Evolutionary conservation across 1,139 yeast genomes (phyloP), one percentile per base, ranked within the genome.

Genomic region (Scheffersomyces stambukii): DNA sequence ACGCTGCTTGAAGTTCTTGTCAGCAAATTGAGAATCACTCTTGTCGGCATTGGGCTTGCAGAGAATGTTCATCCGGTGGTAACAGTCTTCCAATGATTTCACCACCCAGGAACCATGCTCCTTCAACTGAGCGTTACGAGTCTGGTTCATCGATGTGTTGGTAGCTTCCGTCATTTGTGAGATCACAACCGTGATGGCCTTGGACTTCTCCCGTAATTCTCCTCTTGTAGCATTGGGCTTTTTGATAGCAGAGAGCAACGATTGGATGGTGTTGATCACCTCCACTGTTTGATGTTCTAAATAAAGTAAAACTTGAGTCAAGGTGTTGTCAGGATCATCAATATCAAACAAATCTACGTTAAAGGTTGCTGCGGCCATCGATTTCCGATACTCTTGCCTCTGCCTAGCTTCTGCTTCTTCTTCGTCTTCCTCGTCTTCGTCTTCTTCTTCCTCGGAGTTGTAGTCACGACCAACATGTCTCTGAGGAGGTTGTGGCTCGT

Each of bases 61-160:
- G 40, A 83, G 65, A 13, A 68, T 64, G 30, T 71, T 72, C 86
- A 82, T 83, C 46, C 97, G 75, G 43, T 77, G 78, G 26, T 81
- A 75, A 55, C 96, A 89, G 54, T 86, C 96, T 32, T 79, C 81
- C 46, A 89, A 70, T 41, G 85, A 81, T 45, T 79, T 81, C 30
- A 89, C 91, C 36, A 89, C 94, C 81, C 94, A 89, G 35, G 76
- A 71, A 8, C 96, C 96, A 56, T 88, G 95, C 37, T 85, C 95
- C 60, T 82, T 85, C 46, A 89, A 72, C 50, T 81, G 81, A 11
- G 75, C 74, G 55, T 81, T 85, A 50, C 94, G 75, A 19, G 93
- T 81, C 60, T 86, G 96, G 41, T 79, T 75, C 95, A 89, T 86
- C 16, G 95, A 81, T 4, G 80, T 77, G 44, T 82, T 79, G 3